These are phyloP conservation scores for Capsicum baccatum DNA, from an alignment of 257 asterid genomes.

Conservation along the genomic window DNA sequence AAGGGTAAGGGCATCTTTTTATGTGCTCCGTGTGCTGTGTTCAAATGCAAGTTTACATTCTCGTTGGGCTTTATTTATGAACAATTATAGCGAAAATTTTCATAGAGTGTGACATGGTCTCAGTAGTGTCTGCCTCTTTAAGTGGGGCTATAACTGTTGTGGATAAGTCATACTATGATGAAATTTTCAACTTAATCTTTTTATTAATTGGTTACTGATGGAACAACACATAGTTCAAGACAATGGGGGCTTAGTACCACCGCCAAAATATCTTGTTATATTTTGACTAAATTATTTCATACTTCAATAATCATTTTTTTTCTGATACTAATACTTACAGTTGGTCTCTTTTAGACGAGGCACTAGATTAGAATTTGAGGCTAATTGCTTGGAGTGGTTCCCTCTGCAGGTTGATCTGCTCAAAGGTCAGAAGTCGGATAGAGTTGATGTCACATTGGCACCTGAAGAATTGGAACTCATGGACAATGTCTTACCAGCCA, in stretches of 20 bases:
- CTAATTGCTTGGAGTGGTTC: slow-evolving; percentile 21
- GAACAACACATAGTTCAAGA: not conserved
- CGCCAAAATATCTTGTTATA: not conserved
- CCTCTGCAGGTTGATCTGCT: slow-evolving; percentile 79
- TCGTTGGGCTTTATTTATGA: not conserved
- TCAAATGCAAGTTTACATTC: slow-evolving; percentile 8
- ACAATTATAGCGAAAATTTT: not conserved
- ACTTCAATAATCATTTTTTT: not conserved
- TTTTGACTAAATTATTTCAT: slow-evolving; percentile 4
- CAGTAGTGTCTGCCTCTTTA: not conserved
- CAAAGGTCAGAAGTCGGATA: slow-evolving; percentile 90
- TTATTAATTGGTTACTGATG: not conserved
- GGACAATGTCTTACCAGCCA: slow-evolving; percentile 96
- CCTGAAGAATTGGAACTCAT: slow-evolving; percentile 89
- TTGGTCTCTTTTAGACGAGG: not conserved
- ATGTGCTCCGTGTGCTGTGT: not conserved
- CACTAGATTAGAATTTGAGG: not conserved
- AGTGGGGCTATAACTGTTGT: not conserved
- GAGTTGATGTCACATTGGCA: slow-evolving; percentile 87
- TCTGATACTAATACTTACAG: not conserved
- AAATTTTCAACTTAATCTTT: not conserved
- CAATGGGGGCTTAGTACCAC: not conserved
- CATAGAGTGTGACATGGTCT: not conserved
- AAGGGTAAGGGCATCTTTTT: slow-evolving; percentile 57
- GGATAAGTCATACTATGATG: not conserved